Percentiles rank a stretch among this genome's conserved stretches.
These are phyloP conservation scores for Odontarrhena argentea DNA, from an alignment of 345 rosid species.

Conservation along the genomic window DNA sequence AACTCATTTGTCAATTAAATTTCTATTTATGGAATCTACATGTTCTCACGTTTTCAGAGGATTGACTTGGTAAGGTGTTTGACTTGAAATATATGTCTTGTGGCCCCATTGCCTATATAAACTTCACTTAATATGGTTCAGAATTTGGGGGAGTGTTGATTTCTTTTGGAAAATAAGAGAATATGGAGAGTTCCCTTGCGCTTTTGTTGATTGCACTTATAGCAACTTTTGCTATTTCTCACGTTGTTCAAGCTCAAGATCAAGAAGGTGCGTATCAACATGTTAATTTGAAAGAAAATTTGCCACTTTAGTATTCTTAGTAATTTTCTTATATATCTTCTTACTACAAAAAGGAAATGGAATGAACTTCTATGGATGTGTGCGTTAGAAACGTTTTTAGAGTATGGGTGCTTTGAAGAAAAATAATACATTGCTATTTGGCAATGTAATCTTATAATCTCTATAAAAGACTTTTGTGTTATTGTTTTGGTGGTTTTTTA, in stretches of 20 bases:
- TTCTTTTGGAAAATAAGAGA: neutral
- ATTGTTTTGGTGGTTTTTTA: no score
- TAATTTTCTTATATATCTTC: no score
- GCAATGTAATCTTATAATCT: no score
- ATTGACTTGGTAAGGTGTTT: constrained; percentile 20
- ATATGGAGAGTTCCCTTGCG: constrained; percentile 10
- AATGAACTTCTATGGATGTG: no score
- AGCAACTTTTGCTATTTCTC: constrained; percentile 1
- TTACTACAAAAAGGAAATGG: no score
- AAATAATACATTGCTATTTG: no score
- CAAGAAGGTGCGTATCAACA: constrained; percentile 42
- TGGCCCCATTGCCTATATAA: constrained; percentile 1
- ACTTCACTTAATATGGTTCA: constrained; percentile 13
- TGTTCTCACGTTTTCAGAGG: constrained; percentile 20
- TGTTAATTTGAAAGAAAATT: neutral
- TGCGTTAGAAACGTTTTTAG: no score
- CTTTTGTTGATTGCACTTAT: constrained; percentile 16
- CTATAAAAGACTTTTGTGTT: no score
- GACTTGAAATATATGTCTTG: neutral
- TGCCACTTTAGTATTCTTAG: constrained; percentile 2
- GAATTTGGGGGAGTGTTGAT: neutral
- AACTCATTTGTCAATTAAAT: neutral
- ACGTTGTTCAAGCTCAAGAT: constrained; percentile 40
- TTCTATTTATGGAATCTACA: neutral
- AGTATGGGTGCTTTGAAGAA: no score